Evolutionary conservation across 805 yeast species (phyloP), one percentile per base, ranked within the genome.

Genomic region (Candida boleticola): DNA sequence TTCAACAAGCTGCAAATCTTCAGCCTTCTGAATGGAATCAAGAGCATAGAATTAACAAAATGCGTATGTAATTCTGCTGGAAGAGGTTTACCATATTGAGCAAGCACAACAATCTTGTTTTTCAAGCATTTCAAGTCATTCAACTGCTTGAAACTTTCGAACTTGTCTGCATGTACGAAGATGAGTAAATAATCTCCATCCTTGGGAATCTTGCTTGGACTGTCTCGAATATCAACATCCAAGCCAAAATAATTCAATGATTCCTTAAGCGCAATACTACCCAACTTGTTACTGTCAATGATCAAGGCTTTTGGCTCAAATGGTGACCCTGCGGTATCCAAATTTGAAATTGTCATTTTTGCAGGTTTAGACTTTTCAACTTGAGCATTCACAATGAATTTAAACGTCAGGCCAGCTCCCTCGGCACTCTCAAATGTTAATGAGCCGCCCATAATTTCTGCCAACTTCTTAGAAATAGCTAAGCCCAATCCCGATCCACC

Each of bases 401-500:
- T 55, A 40, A 76, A 77, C 1, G 72, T 68, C 1, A 77, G 66
- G 0, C 82, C 82, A 19, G 58, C 55, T 3, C 74, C 76, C 44
- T 72, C 77, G 5, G 48, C 54, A 43, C 78, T 71, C 13, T 70
- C 74, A 46, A 73, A 74, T 2, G 68, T 59, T 21, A 76, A 60
- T 3, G 59, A 56, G 1, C 81, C 82, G 14, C 72, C 72, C 79
- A 74, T 74, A 14, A 73, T 52, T 37, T 72, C 77, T 11, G 73
- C 72, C 25, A 74, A 60, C 50, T 71, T 72, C 51, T 71, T 71
- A 25, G 74, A 68, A 26, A 74, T 74, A 1, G 78, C 75, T 30
- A 74, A 55, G 0, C 80, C 80, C 7, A 74, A 54, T 0, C 80
- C 80, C 0, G 80, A 66, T 2, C 82, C 82, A 3, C 82, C 82